These are phyloP conservation scores for Lignosus rhinocerotis DNA, from an alignment of 1,284 basidiomycete genomes.

Conservation along the genomic window DNA sequence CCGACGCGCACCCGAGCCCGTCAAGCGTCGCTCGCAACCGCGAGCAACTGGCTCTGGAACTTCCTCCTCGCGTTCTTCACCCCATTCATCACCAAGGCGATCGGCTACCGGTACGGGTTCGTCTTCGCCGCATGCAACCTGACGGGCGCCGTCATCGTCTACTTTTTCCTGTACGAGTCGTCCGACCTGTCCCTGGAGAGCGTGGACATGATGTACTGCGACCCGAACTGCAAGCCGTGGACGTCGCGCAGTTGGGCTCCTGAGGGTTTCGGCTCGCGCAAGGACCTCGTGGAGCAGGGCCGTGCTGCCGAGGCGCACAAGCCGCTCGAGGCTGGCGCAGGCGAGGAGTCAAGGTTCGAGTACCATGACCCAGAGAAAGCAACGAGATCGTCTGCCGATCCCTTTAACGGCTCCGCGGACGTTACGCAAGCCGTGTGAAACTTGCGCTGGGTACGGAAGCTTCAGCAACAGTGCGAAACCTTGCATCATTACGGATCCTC, in stretches of 20 bases:
- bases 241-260: conserved; percentile 59
- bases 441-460: too few relatives aligned
- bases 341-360: conserved; percentile 19
- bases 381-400: too few relatives aligned
- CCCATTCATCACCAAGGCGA: conserved; percentile 60
- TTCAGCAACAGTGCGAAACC: too few relatives aligned
- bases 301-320: conserved; percentile 36
- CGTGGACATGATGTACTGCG: conserved; percentile 78
- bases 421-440: too few relatives aligned
- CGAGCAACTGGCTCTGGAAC: conserved; percentile 73
- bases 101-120: conserved; percentile 70
- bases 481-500: too few relatives aligned
- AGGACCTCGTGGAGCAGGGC: conserved; percentile 42
- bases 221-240: conserved; percentile 69
- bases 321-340: conserved; percentile 27
- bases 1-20: conserved; percentile 74
- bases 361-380: not conserved
- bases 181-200: conserved; percentile 68
- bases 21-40: conserved; percentile 73
- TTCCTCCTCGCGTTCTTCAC: conserved; percentile 80
- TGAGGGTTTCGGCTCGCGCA: conserved; percentile 44
- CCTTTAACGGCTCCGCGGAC: too few relatives aligned
- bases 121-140: conserved; percentile 56
- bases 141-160: conserved; percentile 64
- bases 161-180: conserved; percentile 79